Evolutionary conservation across 148 eudicot genomes (phyloP).

Genomic region (Euryodendron excelsum): DNA sequence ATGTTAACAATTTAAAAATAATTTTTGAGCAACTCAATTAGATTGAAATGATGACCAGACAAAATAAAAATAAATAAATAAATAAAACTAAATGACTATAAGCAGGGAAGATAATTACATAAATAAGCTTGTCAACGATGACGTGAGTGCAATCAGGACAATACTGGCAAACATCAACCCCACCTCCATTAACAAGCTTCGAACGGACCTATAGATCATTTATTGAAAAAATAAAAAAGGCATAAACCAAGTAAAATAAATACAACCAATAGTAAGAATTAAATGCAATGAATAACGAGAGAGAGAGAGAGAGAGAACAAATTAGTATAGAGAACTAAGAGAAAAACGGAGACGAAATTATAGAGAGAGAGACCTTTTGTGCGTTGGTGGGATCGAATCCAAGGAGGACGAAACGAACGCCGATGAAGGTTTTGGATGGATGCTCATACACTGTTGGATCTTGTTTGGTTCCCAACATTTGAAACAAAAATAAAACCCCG

Average conservation of each 20-base stretch:
- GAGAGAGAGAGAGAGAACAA: neutral
- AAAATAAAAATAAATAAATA: neutral
- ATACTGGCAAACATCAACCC: conserved; percentile 51
- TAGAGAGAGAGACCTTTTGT: conserved; percentile 30
- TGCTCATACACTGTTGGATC: conserved; percentile 17
- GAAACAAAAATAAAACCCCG: conserved; percentile 6
- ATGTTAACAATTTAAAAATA: conserved; percentile 16
- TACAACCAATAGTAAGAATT: neutral
- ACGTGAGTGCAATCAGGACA: conserved; percentile 66
- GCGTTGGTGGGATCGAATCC: conserved; percentile 48
- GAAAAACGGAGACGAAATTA: too few relatives aligned
- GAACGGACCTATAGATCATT: conserved; percentile 40
- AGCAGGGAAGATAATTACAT: conserved; percentile 33
- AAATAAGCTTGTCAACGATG: conserved; percentile 51
- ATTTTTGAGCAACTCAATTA: neutral
- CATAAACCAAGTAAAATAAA: neutral
- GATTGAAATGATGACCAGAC: neutral
- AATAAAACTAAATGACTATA: neutral
- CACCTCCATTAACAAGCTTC: conserved; percentile 66
- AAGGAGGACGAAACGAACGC: conserved; percentile 51
- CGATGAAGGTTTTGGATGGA: conserved; percentile 35
- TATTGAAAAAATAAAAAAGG: neutral
- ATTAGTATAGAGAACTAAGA: neutral
- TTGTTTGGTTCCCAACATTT: conserved; percentile 29
- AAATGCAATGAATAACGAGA: neutral